Base-by-base conservation (phyloP, 805 yeast genomes). In the Cyberlindnera maclurae region DNA sequence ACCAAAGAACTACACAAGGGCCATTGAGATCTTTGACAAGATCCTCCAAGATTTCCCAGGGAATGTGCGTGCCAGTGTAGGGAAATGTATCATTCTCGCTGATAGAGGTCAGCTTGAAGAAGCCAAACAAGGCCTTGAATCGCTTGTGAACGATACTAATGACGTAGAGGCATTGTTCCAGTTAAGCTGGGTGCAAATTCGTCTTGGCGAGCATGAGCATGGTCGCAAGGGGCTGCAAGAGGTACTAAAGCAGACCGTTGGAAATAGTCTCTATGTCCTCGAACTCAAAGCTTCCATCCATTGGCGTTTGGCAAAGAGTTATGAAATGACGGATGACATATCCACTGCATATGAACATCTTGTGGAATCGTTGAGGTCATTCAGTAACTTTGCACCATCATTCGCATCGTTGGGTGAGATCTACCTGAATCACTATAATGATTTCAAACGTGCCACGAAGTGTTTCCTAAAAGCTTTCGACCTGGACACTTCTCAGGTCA, bases 381-480 rank as follows among this genome's bases (percentile, higher is more conserved):
- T 75, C 15, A 75, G 78, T 24, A 75, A 70, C 22, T 75, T 68
- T 56, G 89, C 96, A 0, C 79, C 94, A 2, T 75, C 95, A 0
- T 93, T 79, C 55, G 79, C 96, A 0, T 71, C 87, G 2, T 63
- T 93, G 18, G 98, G 98, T 17, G 58, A 71, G 36, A 66, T 86
- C n/a, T 89, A 86, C 51, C 60, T 71, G 4, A 69, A 72, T 2
- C 64, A 71, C 42, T 78, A 70, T 43, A 60, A 66, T 9, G 96
- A 88, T 52, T 55, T 60, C 20, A 62, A 64, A 0, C 72, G 93
- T 34, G 95, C 97, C 0, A 78, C 79, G 38, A 87, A 86, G 55
- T 88, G 96, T 58, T 90, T 81, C 57, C 77, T 81, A 56, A 85
- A 80, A 52, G 96, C 97, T 0, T 84, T 90, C 55, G 97, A 90